A percentile compares a stretch with the other conserved stretches of the same genome.
These are phyloP conservation scores for Bocquillonia castaneifolia DNA, from an alignment of 441 rosid genomes.

Conservation along the genomic window DNA sequence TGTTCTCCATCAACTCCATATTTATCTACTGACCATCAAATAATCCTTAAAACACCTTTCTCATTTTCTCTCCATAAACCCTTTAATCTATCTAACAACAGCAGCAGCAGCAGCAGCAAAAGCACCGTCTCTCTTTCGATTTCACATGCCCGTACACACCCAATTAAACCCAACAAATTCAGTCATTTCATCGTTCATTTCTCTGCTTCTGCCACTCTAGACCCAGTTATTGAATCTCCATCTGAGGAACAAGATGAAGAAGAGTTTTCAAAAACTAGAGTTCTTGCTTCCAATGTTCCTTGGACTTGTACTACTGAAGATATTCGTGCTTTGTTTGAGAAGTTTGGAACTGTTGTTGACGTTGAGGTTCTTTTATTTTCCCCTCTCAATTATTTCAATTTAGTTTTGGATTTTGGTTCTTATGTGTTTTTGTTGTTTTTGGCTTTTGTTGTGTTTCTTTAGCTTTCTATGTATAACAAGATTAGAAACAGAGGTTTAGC, in stretches of 20 bases:
- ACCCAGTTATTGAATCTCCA: conserved; percentile 24
- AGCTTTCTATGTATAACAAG: conserved; percentile 76
- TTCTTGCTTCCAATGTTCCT: conserved; percentile 71
- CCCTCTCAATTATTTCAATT: neutral
- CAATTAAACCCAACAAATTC: conserved; percentile 25
- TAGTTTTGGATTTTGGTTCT: conserved; percentile 9
- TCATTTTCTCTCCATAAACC: conserved; percentile 25
- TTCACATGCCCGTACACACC: conserved; percentile 9
- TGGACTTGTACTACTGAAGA: conserved; percentile 70
- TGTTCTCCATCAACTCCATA: conserved; percentile 25
- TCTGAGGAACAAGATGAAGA: conserved; percentile 24
- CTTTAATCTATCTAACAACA: neutral
- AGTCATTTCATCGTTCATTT: conserved; percentile 22
- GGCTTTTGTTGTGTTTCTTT: conserved; percentile 17
- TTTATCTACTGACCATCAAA: conserved; percentile 18
- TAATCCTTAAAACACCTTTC: conserved; percentile 19
- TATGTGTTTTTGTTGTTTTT: conserved; percentile 5
- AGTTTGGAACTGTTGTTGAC: conserved; percentile 60
- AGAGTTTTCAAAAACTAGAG: conserved; percentile 47
- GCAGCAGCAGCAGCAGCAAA: too few species aligned
- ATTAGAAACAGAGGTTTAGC: conserved; percentile 70
- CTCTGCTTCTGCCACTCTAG: conserved; percentile 46
- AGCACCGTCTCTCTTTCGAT: conserved; percentile 11
- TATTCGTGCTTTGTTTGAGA: conserved; percentile 68
- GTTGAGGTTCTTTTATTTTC: conserved; percentile 49